Conservation (phyloP, 345 rosid species). For the Rhizophora mangle region DNA sequence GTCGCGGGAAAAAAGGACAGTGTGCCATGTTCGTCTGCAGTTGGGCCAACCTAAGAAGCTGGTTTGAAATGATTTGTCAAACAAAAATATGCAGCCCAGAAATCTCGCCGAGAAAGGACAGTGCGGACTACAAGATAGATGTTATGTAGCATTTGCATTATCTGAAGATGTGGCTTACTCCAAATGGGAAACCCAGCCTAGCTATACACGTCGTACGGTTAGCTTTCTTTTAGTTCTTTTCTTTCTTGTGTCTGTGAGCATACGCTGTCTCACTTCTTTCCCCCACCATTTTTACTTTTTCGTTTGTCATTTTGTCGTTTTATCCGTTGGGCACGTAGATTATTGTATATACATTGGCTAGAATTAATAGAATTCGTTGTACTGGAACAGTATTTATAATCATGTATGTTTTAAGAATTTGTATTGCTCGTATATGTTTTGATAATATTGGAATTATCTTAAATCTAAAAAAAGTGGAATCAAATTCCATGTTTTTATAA, state of each 20-base stretch:
- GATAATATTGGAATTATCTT: no score
- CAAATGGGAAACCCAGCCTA: constrained; percentile 27
- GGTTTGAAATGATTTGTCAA: constrained; percentile 24
- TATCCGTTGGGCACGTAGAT: no score
- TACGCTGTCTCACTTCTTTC: constrained; percentile 17
- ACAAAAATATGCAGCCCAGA: constrained; percentile 25
- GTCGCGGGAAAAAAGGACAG: neutral
- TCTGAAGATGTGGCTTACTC: constrained; percentile 15
- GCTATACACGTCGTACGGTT: constrained; percentile 9
- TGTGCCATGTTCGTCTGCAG: neutral
- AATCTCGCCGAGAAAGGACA: constrained; percentile 26
- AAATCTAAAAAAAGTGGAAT: no score
- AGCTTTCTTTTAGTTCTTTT: constrained; percentile 17
- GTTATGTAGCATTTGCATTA: neutral
- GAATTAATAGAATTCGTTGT: no score
- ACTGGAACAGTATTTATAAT: no score
- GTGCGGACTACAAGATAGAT: neutral
- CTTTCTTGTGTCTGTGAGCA: neutral
- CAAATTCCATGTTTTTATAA: no score
- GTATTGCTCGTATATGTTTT: no score
- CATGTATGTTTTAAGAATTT: no score
- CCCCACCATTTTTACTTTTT: neutral
- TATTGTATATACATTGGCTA: no score
- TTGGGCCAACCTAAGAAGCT: neutral
- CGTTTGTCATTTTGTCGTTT: no score